Evolutionary conservation across 345 rosid species (phyloP).

Genomic region (Salix koriyanagi): DNA sequence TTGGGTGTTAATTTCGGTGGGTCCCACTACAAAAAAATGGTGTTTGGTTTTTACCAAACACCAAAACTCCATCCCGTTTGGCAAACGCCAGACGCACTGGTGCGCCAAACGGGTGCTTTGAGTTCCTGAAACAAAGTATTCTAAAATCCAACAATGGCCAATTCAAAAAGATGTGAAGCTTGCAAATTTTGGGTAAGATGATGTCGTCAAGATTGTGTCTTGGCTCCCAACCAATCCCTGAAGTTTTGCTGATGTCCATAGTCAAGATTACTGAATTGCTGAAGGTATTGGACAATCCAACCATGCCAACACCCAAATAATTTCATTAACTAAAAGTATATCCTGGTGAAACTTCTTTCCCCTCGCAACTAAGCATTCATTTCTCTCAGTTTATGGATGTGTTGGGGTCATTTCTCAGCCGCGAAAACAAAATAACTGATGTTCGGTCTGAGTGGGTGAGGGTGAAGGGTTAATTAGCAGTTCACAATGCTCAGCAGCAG

Average conservation of each 20-base stretch:
- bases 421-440: slow-evolving; percentile 20
- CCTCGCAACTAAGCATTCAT: background rate
- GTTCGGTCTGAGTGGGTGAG: slow-evolving; percentile 2
- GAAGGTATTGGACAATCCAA: too few species aligned
- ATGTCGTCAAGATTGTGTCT: slow-evolving; percentile 27
- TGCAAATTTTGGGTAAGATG: slow-evolving; percentile 28
- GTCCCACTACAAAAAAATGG: too few species aligned
- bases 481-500: background rate
- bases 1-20: too few species aligned
- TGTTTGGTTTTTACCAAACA: too few species aligned
- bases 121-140: background rate
- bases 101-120: too few species aligned
- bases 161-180: slow-evolving; percentile 27
- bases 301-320: background rate
- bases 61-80: too few species aligned
- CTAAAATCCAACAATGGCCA: background rate
- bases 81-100: too few species aligned
- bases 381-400: slow-evolving; percentile 12
- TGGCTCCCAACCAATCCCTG: slow-evolving; percentile 28
- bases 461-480: slow-evolving; percentile 11
- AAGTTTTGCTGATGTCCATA: slow-evolving; percentile 24
- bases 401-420: slow-evolving; percentile 18
- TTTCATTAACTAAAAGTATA: background rate
- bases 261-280: too few species aligned
- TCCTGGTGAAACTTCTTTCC: background rate